Conservation (phyloP, 257 asterid genomes). For the Dorcoceras hygrometricum region DNA sequence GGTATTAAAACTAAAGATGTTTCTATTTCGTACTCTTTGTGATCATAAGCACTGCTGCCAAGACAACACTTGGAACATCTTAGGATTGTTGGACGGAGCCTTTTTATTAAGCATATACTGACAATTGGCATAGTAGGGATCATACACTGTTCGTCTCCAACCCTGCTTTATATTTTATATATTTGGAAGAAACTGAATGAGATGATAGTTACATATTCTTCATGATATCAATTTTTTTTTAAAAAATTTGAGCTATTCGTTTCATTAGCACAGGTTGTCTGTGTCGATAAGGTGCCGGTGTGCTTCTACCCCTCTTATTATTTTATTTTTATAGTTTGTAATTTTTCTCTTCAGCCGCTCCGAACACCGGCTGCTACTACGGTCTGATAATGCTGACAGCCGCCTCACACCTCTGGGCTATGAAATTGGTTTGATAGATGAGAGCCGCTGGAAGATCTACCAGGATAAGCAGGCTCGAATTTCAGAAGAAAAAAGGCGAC, state of each 20-base stretch:
- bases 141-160: neutral
- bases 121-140: constrained; percentile 4
- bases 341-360: constrained; percentile 62
- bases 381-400: constrained; percentile 96
- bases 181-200: neutral
- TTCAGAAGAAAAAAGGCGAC: constrained; percentile 76
- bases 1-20: constrained; percentile 36
- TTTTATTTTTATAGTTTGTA: no score
- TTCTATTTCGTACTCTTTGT: constrained; percentile 11
- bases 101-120: constrained; percentile 5
- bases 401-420: constrained; percentile 94
- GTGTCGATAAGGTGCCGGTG: neutral
- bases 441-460: constrained; percentile 69
- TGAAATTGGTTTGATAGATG: constrained; percentile 90
- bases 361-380: constrained; percentile 86
- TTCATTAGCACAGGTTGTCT: neutral
- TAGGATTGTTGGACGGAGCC: constrained; percentile 7
- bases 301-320: constrained; percentile 3
- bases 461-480: constrained; percentile 83
- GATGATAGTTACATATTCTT: neutral
- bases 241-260: neutral
- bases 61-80: neutral
- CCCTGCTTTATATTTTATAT: neutral
- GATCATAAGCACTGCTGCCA: neutral
- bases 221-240: neutral